Percentiles rank a stretch among this genome's conserved stretches.
Evolutionary conservation across 23 red algal genomes (phyloP).

Genomic region (Porphyridium purpureum): DNA sequence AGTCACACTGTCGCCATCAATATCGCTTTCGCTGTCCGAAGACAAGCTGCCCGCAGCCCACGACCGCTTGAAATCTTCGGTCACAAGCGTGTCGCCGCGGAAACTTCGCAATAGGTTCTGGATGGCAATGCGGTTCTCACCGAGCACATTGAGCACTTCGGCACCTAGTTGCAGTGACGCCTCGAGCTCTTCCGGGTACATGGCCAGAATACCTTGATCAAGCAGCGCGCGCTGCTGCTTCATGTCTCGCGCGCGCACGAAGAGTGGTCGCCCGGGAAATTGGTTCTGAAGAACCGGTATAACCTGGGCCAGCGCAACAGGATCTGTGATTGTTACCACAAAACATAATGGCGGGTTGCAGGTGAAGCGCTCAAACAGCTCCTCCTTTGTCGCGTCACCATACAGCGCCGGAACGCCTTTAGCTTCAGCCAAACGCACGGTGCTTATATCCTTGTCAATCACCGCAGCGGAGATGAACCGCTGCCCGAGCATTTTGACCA

Average conservation of each 20-base stretch:
- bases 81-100: too few species aligned
- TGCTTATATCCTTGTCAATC: conserved; percentile 41
- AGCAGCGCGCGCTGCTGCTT: conserved; percentile 36
- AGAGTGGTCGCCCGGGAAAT: conserved; percentile 44
- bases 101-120: too few species aligned
- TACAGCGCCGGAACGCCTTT: conserved; percentile 46
- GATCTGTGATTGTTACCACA: conserved; percentile 39
- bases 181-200: conserved; percentile 73
- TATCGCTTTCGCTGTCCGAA: too few species aligned
- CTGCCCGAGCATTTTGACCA: conserved; percentile 61
- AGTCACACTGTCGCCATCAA: too few species aligned
- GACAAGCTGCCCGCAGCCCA: too few species aligned
- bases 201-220: conserved; percentile 22
- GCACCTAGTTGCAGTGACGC: conserved; percentile 58
- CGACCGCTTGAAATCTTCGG: too few species aligned
- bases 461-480: conserved; percentile 72
- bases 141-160: conserved; percentile 39
- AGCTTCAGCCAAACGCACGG: conserved; percentile 21
- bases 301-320: conserved; percentile 2
- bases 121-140: too few species aligned
- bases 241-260: conserved; percentile 63
- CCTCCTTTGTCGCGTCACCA: conserved; percentile 22
- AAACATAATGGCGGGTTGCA: conserved; percentile 29
- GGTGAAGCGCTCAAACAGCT: conserved; percentile 22
- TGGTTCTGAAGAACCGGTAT: not conserved